A percentile compares a stretch with the other conserved stretches of the same genome.
Evolutionary conservation across 139 green algal genomes (phyloP).

Genomic region (Volvox africanus): DNA sequence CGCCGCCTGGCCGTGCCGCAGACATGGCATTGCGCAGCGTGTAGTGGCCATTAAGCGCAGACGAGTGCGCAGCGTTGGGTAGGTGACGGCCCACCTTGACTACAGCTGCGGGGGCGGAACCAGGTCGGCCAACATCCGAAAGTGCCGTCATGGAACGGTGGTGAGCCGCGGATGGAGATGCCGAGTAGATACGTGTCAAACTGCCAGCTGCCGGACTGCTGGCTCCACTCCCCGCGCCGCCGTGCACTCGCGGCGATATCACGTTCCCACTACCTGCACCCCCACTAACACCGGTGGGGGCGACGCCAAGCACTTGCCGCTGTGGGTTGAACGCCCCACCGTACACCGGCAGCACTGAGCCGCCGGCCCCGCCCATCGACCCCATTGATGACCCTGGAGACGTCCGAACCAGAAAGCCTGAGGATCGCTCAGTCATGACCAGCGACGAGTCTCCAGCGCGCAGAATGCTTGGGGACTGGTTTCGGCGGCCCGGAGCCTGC

Average conservation of each 20-base stretch:
- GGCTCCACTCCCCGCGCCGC: not conserved
- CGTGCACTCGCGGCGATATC: not conserved
- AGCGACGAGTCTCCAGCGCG: conserved; percentile 18
- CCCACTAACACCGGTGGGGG: not conserved
- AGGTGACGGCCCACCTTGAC: conserved; percentile 35
- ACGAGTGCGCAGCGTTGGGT: not conserved
- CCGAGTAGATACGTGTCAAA: conserved; percentile 42
- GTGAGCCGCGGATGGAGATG: conserved; percentile 16
- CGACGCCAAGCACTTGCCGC: not conserved
- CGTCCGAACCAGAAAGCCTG: conserved; percentile 23
- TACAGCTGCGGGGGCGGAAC: conserved; percentile 15
- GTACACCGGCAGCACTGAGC: not conserved
- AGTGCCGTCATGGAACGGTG: not conserved
- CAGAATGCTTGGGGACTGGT: conserved; percentile 42
- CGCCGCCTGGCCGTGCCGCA: conserved; percentile 37
- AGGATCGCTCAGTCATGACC: conserved; percentile 41
- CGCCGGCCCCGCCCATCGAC: not conserved
- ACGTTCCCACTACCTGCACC: not conserved
- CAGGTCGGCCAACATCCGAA: not conserved
- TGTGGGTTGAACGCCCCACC: not conserved
- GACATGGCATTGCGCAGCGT: conserved; percentile 45
- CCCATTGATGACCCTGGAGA: not conserved
- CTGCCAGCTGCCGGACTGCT: not conserved
- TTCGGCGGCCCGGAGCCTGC: conserved; percentile 34
- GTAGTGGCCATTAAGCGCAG: conserved; percentile 40